Conservation (phyloP, 192 early-diverging fungal species). For the Radiomyces spectabilis region DNA sequence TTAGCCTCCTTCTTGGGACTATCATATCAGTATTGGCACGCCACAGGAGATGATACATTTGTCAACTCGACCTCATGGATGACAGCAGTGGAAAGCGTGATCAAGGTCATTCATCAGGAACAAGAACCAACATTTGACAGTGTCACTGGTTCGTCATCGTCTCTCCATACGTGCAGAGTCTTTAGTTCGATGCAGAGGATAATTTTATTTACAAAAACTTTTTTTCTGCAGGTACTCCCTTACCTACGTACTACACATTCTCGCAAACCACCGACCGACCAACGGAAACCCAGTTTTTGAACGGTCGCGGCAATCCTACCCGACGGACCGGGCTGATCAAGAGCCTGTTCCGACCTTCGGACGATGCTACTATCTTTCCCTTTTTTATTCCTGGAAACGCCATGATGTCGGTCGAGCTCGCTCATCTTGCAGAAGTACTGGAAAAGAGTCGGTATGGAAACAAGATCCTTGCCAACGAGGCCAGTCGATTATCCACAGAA, state of each 20-base stretch:
- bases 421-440: slow-evolving; percentile 35
- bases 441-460: slow-evolving; percentile 10
- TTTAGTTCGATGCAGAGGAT: too few species aligned
- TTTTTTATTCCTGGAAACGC: slow-evolving; percentile 55
- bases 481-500: slow-evolving; percentile 30
- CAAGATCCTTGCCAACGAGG: slow-evolving; percentile 27
- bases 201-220: too few species aligned
- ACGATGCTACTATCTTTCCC: slow-evolving; percentile 50
- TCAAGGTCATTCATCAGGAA: slow-evolving; percentile 33
- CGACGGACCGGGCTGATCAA: slow-evolving; percentile 34
- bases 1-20: slow-evolving; percentile 56
- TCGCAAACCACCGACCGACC: slow-evolving; percentile 14
- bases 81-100: slow-evolving; percentile 34
- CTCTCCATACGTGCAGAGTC: too few species aligned
- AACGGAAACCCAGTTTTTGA: slow-evolving; percentile 34
- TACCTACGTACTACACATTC: slow-evolving; percentile 13
- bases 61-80: slow-evolving; percentile 32
- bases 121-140: slow-evolving; percentile 35
- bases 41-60: slow-evolving; percentile 36
- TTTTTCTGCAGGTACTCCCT: neutral
- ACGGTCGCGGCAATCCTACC: slow-evolving; percentile 33
- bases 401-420: slow-evolving; percentile 53
- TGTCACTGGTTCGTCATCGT: neutral
- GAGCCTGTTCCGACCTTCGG: slow-evolving; percentile 49
- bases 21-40: slow-evolving; percentile 40